A percentile compares a stretch with the other conserved stretches of the same genome.
Conservation (phyloP, 495 filamentous ascomycete species). For the Tetracladium marchalianum region DNA sequence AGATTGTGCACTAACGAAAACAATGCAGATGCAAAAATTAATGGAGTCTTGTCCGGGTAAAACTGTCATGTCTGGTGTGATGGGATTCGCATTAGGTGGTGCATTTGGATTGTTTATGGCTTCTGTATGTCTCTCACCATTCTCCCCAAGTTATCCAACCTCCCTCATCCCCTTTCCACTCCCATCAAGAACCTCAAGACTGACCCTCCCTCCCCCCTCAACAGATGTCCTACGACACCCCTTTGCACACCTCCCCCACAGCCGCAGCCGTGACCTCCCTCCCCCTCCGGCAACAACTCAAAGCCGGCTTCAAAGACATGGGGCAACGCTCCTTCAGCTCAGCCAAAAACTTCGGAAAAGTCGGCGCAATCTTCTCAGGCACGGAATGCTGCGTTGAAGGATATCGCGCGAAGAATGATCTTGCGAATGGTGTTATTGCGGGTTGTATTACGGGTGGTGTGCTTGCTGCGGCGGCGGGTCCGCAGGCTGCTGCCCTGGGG, state of each 20-base stretch:
- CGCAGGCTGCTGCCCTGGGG: constrained; percentile 79
- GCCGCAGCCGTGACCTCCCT: constrained; percentile 56
- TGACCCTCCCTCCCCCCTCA: not conserved
- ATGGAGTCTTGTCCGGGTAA: constrained; percentile 90
- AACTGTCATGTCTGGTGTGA: constrained; percentile 69
- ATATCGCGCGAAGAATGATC: constrained; percentile 83
- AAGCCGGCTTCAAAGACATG: constrained; percentile 87
- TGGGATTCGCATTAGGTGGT: constrained; percentile 85
- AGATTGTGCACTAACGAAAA: not conserved
- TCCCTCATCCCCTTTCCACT: not conserved
- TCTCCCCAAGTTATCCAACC: constrained; percentile 1
- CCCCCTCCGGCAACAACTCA: constrained; percentile 72
- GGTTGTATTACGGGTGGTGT: constrained; percentile 90
- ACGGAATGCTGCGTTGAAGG: constrained; percentile 96
- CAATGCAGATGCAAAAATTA: constrained; percentile 55
- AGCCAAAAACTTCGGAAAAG: constrained; percentile 89
- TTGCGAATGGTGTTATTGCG: constrained; percentile 77
- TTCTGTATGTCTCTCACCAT: constrained; percentile 45
- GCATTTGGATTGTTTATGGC: constrained; percentile 96
- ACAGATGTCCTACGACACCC: constrained; percentile 88
- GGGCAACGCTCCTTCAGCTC: constrained; percentile 70
- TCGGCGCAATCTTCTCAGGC: constrained; percentile 82
- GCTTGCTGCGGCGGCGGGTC: constrained; percentile 74
- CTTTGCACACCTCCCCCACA: constrained; percentile 46
- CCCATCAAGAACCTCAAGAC: not conserved